phyloP scores from a whole-genome alignment of 352 stramenopile genomes.

The Halophytophthora polymorphica region DNA sequence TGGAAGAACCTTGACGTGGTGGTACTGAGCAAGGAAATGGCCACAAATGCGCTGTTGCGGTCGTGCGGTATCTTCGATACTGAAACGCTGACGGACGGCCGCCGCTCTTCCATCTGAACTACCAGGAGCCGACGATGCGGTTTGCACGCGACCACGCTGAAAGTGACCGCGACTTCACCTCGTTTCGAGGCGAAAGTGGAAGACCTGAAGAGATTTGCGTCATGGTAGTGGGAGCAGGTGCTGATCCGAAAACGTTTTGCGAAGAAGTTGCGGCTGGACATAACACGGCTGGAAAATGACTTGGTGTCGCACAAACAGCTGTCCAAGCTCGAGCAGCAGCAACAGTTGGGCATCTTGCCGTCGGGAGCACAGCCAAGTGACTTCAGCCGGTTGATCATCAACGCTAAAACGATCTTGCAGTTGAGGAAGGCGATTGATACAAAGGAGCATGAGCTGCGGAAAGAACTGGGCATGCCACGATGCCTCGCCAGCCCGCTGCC shows the following conservation, averaged over 20 bases:
- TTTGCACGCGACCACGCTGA: slow-evolving; percentile 29
- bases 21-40: slow-evolving; percentile 27
- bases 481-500: slow-evolving; percentile 37
- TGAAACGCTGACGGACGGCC: slow-evolving; percentile 19
- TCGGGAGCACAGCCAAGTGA: background rate
- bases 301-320: too few species aligned
- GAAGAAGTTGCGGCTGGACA: too few species aligned
- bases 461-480: slow-evolving; percentile 15
- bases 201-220: too few species aligned
- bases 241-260: too few species aligned
- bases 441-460: slow-evolving; percentile 5
- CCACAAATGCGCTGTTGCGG: slow-evolving; percentile 27
- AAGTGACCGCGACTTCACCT: slow-evolving; percentile 7
- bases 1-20: slow-evolving; percentile 35
- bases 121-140: slow-evolving; percentile 33
- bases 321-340: too few species aligned
- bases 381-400: background rate
- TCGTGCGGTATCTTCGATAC: slow-evolving; percentile 36
- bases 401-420: slow-evolving; percentile 3
- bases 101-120: slow-evolving; percentile 40
- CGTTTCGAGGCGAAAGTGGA: slow-evolving; percentile 6
- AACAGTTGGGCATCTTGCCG: background rate
- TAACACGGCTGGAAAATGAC: too few species aligned
- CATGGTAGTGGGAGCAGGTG: too few species aligned
- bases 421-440: background rate